Evolutionary conservation across 2,329 filamentous ascomycete genomes (phyloP).

Genomic region (Huntiella abstrusa): DNA sequence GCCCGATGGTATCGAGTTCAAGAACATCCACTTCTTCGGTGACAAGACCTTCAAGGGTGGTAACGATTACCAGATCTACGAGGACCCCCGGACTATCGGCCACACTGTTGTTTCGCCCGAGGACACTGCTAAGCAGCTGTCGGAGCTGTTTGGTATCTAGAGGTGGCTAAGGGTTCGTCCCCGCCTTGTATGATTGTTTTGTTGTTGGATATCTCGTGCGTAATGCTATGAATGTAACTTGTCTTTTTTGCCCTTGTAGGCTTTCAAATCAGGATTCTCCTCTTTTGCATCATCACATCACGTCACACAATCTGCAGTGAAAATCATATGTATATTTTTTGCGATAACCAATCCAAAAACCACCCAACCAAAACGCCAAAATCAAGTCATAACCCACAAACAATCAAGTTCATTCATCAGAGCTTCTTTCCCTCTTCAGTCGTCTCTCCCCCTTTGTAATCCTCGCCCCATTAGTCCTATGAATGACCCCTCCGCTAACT

Average conservation of each 20-base stretch:
- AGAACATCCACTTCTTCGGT: constrained; percentile 90
- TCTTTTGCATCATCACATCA: too few species aligned
- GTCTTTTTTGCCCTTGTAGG: too few species aligned
- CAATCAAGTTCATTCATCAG: too few species aligned
- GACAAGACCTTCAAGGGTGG: constrained; percentile 86
- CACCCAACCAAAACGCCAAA: too few species aligned
- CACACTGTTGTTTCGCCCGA: constrained; percentile 68
- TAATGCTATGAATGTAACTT: too few species aligned
- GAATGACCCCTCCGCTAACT: neutral
- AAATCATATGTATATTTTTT: too few species aligned
- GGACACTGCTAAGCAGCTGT: constrained; percentile 63
- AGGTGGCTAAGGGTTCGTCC: neutral
- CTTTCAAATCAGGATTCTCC: too few species aligned
- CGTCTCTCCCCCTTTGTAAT: constrained; percentile 1
- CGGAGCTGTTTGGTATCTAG: constrained; percentile 58
- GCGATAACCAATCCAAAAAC: too few species aligned
- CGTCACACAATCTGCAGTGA: too few species aligned
- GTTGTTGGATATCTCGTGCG: too few species aligned
- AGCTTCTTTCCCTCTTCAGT: neutral
- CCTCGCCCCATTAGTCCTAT: neutral
- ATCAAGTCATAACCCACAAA: too few species aligned
- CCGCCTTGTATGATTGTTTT: too few species aligned
- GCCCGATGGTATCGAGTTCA: constrained; percentile 56
- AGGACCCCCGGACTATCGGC: constrained; percentile 61
- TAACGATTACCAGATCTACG: constrained; percentile 91